Base-by-base conservation (phyloP, 345 rosid genomes). In the Syzygium jambos region DNA sequence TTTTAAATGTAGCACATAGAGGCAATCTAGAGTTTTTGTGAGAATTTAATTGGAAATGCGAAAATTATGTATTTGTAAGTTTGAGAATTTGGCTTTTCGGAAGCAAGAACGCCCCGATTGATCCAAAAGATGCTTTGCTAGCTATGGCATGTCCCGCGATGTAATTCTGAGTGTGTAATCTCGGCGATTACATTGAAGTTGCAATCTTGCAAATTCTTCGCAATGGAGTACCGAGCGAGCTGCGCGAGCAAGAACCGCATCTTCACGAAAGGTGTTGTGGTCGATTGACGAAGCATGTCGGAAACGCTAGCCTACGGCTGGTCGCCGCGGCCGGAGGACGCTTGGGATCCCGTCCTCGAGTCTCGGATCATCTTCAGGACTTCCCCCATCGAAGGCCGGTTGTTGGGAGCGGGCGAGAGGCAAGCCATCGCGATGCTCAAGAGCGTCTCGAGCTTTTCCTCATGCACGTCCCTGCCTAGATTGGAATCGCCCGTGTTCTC, bases 371-470 rank as follows among this genome's bases (percentile, higher is more conserved):
- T 94, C 95, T 94, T 97, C 88, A 94, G 85, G 73, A 94, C 98
- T 54, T 96, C 98, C 93, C 95, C 93, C 98, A 94, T 95, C 14
- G 88, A 89, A 21, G 99, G 98, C 85, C 99, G 92, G 88, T 88
- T 93, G 19, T 95, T 97, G 0, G 98, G 97, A 17, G 85, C 86
- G 29, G 94, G 85, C 5, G 95, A 90, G 17, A 95, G 95, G 51
- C 99, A 97, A 23, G 95, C 93, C 91, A 93, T 94, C 34, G 96
- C 97, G n/a, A 96, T 91, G 90, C 92, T 94, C 88, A 95, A 88
- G 52, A 97, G 95, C 34, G 97, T 95, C 87, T 92, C 96, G 84
- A 97, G 98, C 89, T 97, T 97, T 90, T 95, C 98, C 90, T 96
- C 98, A 0, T 97, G 94, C 52, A 95, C 95, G 88, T 96, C 97